phyloP scores from a whole-genome alignment of 116 monocot genomes.

The Zostera marina region DNA sequence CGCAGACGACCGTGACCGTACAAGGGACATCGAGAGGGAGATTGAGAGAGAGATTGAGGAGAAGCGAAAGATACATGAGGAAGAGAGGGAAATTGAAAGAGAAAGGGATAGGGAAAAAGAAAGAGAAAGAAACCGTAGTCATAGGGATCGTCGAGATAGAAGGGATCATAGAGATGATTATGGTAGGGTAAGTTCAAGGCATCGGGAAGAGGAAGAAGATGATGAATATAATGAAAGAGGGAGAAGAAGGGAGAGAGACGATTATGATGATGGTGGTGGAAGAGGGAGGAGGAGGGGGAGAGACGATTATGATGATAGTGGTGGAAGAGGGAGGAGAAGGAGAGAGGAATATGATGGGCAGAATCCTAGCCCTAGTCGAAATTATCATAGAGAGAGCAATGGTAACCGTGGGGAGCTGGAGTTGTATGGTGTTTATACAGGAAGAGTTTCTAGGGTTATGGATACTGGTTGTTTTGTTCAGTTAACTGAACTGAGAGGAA shows the following conservation, averaged over 20 bases:
- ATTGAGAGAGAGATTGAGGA: conserved; percentile 13
- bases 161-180: conserved; percentile 3
- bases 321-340: conserved; percentile 6
- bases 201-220: background rate
- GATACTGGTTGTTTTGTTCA: conserved; percentile 88
- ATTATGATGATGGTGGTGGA: background rate
- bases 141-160: conserved; percentile 3
- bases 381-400: conserved; percentile 3
- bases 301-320: conserved; percentile 6
- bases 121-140: conserved; percentile 6
- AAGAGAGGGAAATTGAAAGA: conserved; percentile 14
- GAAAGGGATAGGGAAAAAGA: conserved; percentile 15
- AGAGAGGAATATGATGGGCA: conserved; percentile 9
- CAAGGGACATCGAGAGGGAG: conserved; percentile 18
- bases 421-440: conserved; percentile 42
- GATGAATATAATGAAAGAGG: conserved; percentile 1
- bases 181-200: background rate
- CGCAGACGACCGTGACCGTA: conserved; percentile 23
- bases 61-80: conserved; percentile 12
- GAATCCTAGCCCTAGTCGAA: conserved; percentile 5
- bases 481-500: conserved; percentile 39
- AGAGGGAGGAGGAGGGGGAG: conserved; percentile 3
- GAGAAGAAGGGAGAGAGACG: conserved; percentile 4
- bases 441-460: conserved; percentile 72
- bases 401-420: conserved; percentile 23